Evolutionary conservation across 805 yeast genomes (phyloP), one percentile per base, ranked within the genome.

Genomic region (Candida awuae): DNA sequence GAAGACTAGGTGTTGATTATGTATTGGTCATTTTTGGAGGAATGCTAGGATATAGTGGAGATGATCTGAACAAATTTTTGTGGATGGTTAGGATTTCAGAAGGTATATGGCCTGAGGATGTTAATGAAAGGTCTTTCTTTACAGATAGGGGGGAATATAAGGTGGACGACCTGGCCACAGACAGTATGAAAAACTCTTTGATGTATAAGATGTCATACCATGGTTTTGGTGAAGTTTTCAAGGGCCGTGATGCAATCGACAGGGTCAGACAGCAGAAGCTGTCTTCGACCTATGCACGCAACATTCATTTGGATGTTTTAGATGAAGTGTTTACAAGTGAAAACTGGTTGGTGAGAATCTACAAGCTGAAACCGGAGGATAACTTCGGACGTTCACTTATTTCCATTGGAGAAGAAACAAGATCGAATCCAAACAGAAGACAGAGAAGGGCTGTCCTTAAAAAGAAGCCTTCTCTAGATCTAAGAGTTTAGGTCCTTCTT

Each of bases 71-170:
- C 69, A 92, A 92, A 65, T 92, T 87, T 65, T 63, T 92, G 56
- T 94, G 99, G 98, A 92, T 92, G 99, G 87, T 92, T 21, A 77
- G 98, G 61, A 92, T 92, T 50, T 75, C 96, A n/a, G 95, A 92
- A 63, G 98, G 98, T 39, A 85, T 92, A 44, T 92, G 99, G 99
- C 99, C 98, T 1, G 97, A 92, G n/a, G 97, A 92, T 57, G 79
- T 92, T 43, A 73, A 69, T 49, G 98, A 92, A 65, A 69, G 92
- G 47, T 73, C 78, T 48, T 92, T 67, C 65, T 92, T 88, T 71
- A 83, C 88, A 17, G 75, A 75, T 5, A 65, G 75, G 39, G 97
- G 97, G 45, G 96, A 87, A 61, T 92, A 86, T 61, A 77, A 78
- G 53, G 81, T 92, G 39, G 97, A 92, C 59, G 76, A 72, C 41